A percentile compares a stretch with the other conserved stretches of the same genome.
Evolutionary conservation across 2,329 filamentous ascomycete genomes (phyloP).

Genomic region (Sordariomycetes sp.): DNA sequence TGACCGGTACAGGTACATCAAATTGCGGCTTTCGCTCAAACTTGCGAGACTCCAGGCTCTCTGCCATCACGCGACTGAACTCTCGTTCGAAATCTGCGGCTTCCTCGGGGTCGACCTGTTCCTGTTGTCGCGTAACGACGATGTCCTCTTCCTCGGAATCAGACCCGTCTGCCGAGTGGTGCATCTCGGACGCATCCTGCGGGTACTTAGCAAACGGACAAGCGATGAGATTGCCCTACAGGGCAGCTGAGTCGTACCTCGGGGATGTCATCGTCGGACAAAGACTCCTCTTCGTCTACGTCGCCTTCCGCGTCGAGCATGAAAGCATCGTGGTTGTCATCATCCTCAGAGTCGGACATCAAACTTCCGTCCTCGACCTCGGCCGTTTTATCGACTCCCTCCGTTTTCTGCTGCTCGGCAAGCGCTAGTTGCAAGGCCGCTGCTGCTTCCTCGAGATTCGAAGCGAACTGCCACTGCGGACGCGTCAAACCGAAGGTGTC

Average conservation of each 20-base stretch:
- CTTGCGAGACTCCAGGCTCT: constrained; percentile 90
- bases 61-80: constrained; percentile 96
- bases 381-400: constrained; percentile 55
- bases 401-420: constrained; percentile 75
- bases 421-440: constrained; percentile 81
- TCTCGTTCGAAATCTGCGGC: constrained; percentile 97
- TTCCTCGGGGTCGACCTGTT: constrained; percentile 82
- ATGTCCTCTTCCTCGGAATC: constrained; percentile 81
- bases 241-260: neutral
- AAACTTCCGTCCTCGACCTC: constrained; percentile 76
- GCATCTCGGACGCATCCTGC: constrained; percentile 18
- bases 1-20: constrained; percentile 94
- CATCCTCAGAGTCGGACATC: constrained; percentile 44
- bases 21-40: constrained; percentile 92
- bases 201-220: neutral
- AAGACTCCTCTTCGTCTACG: constrained; percentile 39
- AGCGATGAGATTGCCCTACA: neutral
- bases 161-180: constrained; percentile 41
- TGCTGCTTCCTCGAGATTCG: constrained; percentile 71
- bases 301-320: constrained; percentile 56
- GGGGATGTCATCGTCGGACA: constrained; percentile 37
- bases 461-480: constrained; percentile 85
- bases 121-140: constrained; percentile 81
- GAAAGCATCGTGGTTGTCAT: constrained; percentile 71
- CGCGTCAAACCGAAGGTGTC: constrained; percentile 79